Conservation (phyloP, 768 basidiomycete genomes). For the Mrakia gelida region DNA sequence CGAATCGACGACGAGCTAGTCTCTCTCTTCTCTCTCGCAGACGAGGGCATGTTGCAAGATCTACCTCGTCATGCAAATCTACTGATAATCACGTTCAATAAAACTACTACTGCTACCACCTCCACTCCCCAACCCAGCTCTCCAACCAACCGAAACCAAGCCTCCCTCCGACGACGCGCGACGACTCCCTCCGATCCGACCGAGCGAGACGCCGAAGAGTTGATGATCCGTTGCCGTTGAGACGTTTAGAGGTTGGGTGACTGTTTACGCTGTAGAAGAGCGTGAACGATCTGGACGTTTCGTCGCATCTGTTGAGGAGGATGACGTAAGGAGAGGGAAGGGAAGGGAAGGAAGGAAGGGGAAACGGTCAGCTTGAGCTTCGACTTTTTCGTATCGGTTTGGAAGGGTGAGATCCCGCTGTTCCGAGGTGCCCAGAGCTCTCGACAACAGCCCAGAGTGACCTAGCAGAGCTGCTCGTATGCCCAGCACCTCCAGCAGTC, state of each 20-base stretch:
- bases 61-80: no score
- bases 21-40: no score
- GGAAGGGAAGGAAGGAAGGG: background rate
- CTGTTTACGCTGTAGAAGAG: conserved; percentile 4
- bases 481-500: background rate
- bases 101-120: no score
- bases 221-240: background rate
- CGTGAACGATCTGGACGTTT: conserved; percentile 21
- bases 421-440: background rate
- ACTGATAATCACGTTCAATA: no score
- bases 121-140: no score
- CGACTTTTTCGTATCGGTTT: background rate
- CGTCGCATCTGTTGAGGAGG: conserved; percentile 24
- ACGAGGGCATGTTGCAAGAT: no score
- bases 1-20: no score
- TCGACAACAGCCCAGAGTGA: background rate
- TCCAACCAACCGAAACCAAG: no score
- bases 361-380: background rate
- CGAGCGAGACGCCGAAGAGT: background rate
- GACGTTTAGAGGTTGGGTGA: conserved; percentile 6
- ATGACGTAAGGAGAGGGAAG: background rate
- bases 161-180: background rate
- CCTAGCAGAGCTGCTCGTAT: background rate
- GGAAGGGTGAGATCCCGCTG: no score
- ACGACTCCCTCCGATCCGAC: background rate